Evolutionary conservation across 345 rosid species (phyloP), one percentile per base, ranked within the genome.

Genomic region (Limnanthes douglasii): DNA sequence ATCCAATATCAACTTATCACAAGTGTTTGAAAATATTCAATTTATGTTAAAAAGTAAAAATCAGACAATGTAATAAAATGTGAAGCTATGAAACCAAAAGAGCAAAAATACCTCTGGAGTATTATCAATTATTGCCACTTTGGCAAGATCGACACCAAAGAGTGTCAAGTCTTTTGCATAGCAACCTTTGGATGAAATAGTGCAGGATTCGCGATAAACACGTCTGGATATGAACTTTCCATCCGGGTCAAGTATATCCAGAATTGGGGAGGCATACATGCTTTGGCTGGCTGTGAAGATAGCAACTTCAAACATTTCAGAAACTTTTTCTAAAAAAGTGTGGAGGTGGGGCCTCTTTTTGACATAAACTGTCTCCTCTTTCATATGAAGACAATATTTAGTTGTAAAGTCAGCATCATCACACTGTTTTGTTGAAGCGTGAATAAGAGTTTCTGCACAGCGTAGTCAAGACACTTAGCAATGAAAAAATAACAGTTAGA

Each of bases 241-340:
- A 8, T 65, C 64, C 22, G 83, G 76, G 27, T 80, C 86, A 48
- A 80, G 46, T 51, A 75, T 57, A 64, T 80, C 86, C 52, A 80
- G 56, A 33, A 80, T 72, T 48, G 68, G 75, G 27, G 60, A 75
- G 0, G 86, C 86, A 17, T 80, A 80, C 50, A 70, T 75, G 71
- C 83, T 73, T 47, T 75, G 93, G 61, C 86, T 75, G 11, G 93
- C 93, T 11, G 93, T 80, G 45, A 80, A 72, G 50, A 80, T 65
- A 21, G 70, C 59, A 40, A 80, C 66, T 53, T 70, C 75, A 64
- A 80, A 80, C 65, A 75, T 51, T 37, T 72, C 80, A 11, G 81
- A 77, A 47, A 64, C 86, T 56, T 66, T 66, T 61, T 75, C 70
- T 67, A 80, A 66, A 57, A 80, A 80, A 16, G 45, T 51, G 23